Evolutionary conservation across 495 filamentous ascomycete species (phyloP), one percentile per base, ranked within the genome.

Genomic region (Physcia stellaris): DNA sequence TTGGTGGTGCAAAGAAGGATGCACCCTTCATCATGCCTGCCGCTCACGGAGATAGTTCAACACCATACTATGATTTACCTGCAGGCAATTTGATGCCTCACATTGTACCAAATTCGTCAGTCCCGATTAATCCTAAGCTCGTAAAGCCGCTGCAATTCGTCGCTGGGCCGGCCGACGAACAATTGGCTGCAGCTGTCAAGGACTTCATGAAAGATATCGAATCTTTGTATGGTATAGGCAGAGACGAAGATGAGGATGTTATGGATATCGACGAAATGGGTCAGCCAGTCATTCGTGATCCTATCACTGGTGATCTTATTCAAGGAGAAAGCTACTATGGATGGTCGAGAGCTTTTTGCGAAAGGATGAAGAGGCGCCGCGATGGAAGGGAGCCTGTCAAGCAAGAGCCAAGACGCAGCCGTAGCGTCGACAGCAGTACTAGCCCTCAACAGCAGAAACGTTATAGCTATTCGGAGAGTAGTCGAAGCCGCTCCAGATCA

Each of bases 41-140:
- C 1, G 72, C 66, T 31, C 86, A 94, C 54, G 86, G 86, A 11
- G 86, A 93, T 52, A 57, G 64, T 2, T 70, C 75, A 0, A 75
- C 70, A 1, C 80, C 80, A 0, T 93, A 75, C 63, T 88, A 86
- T 57, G 86, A 93, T 41, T 66, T 93, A 1, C 86, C 86, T 0
- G 85, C 84, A 13, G 86, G 75, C 3, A 90, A 86, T 48, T 68
- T 86, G 54, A 66, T 90, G 26, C 81, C 79, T 2, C 77, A 79
- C 35, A 75, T 94, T 22, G 70, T 79, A 24, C 82, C 81, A 17
- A 81, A 86, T 52, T 82, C 79, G 4, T 73, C 72, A 7, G 60
- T 66, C 22, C 75, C 85, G 6, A 79, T 94, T 52, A 80, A 79
- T 29, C 67, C 80, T 0, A 63, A 75, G 5, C 66, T 72, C 41